Percentiles rank a stretch among this genome's conserved stretches.
Evolutionary conservation across 177 flowering plant species (phyloP).

Genomic region (Telopea speciosissima): DNA sequence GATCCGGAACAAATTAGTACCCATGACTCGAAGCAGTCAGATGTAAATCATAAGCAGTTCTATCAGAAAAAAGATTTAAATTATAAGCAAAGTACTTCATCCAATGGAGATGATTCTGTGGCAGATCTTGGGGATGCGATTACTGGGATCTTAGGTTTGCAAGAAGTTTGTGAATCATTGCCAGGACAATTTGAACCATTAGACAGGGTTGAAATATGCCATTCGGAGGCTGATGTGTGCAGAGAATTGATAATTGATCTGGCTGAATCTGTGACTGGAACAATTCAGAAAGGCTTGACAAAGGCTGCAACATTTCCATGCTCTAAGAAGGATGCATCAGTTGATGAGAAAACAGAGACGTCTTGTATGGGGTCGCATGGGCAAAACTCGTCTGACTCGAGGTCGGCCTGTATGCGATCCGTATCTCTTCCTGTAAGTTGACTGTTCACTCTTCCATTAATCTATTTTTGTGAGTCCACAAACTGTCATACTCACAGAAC

Average conservation of each 20-base stretch:
- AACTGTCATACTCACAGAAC: too few species aligned
- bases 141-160: conserved; percentile 14
- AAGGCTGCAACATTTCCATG: conserved; percentile 21
- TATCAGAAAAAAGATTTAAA: not conserved
- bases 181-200: not conserved
- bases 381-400: not conserved
- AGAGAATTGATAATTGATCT: not conserved
- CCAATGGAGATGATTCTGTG: not conserved
- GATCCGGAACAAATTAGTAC: conserved; percentile 2
- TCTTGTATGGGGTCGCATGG: not conserved
- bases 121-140: conserved; percentile 23
- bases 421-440: conserved; percentile 26
- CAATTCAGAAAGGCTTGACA: conserved; percentile 10
- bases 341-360: conserved; percentile 14
- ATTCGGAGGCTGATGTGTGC: not conserved
- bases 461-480: too few species aligned
- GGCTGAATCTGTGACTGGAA: not conserved
- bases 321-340: conserved; percentile 12
- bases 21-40: not conserved
- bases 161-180: conserved; percentile 13
- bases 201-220: not conserved
- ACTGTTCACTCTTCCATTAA: not conserved
- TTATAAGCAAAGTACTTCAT: not conserved
- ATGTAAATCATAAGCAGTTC: too few species aligned
- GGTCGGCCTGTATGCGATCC: conserved; percentile 5